Evolutionary conservation across 2,329 filamentous ascomycete species (phyloP).

Genomic region (Exutisphaerella laricina): DNA sequence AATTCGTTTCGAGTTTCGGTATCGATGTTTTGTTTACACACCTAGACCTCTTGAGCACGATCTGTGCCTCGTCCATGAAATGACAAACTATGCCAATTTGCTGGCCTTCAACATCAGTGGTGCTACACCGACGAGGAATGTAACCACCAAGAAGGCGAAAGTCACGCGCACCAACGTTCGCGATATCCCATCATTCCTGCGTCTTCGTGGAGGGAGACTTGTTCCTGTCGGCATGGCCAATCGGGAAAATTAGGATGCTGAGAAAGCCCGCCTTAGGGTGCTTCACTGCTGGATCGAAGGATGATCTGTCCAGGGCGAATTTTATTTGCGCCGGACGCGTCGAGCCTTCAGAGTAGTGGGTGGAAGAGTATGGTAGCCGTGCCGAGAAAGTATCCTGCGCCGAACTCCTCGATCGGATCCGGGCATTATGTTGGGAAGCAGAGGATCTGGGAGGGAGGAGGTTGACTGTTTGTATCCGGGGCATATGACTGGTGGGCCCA

Average conservation of each 20-base stretch:
- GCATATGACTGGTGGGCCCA: conserved; percentile 21
- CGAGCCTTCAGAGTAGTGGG: conserved; percentile 19
- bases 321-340: conserved; percentile 15
- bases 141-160: conserved; percentile 13
- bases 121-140: background rate
- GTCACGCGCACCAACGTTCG: conserved; percentile 18
- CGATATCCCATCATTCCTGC: conserved; percentile 18
- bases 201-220: conserved; percentile 8
- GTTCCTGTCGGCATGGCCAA: conserved; percentile 16
- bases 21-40: conserved; percentile 9
- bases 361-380: conserved; percentile 16
- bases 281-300: conserved; percentile 16
- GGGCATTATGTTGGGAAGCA: conserved; percentile 12
- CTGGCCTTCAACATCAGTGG: conserved; percentile 17
- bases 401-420: conserved; percentile 18
- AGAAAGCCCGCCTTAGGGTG: conserved; percentile 8
- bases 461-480: conserved; percentile 20
- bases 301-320: conserved; percentile 8
- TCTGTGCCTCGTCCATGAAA: conserved; percentile 15
- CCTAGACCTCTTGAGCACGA: conserved; percentile 5
- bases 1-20: conserved; percentile 6
- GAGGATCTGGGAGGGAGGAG: conserved; percentile 20
- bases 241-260: conserved; percentile 2
- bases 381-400: conserved; percentile 7
- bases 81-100: conserved; percentile 17